Evolutionary conservation across 2,329 filamentous ascomycete species (phyloP), one percentile per base, ranked within the genome.

Genomic region (Aspergillus unguis): DNA sequence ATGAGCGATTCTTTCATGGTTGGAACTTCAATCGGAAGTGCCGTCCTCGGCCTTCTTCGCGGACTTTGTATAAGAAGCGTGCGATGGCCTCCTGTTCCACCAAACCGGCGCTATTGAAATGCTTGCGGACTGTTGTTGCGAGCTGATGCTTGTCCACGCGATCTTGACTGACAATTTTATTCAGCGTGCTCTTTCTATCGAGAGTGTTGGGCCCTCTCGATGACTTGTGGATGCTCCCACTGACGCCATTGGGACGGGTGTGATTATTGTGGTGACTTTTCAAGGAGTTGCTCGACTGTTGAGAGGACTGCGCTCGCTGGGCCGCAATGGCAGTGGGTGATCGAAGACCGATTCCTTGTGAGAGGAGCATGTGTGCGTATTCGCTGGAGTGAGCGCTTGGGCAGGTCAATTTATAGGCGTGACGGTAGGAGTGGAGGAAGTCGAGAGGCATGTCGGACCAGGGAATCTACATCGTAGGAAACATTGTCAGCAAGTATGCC

Each of bases 391-490:
- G 77, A 48, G 73, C 69, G 55, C 71, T 70, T 26, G 75, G 71
- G n/a, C 68, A 72, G 47, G 71, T 61, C 32, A 79, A 67, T 59
- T 71, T 75, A 59, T 77, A 74, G 59, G 72, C 71, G 53, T 77
- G 73, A 52, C 76, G 71, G 63, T 79, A 79, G 55, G 74, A 70
- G 61, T 78, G 74, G 43, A 79, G 74, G 57, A 76, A 67, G 11
- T 71, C 66, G 58, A 74, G 66, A 31, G 74, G 69, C 60, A 76
- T 69, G 33, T 69, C 65, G 41, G 71, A 61, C 75, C 75, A 77
- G 48, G 70, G 61, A 53, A 77, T 71, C 75, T 77, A 40, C 11
- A 44, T 2, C 5, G 32, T 35, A 33, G 35, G 52, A 42, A 9
- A 35, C 27, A 46, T 51, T 9, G 28, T 58, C 52, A 55, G 58